Base-by-base conservation (phyloP, 768 basidiomycete species). In the Symmetrospora coprosmae region DNA sequence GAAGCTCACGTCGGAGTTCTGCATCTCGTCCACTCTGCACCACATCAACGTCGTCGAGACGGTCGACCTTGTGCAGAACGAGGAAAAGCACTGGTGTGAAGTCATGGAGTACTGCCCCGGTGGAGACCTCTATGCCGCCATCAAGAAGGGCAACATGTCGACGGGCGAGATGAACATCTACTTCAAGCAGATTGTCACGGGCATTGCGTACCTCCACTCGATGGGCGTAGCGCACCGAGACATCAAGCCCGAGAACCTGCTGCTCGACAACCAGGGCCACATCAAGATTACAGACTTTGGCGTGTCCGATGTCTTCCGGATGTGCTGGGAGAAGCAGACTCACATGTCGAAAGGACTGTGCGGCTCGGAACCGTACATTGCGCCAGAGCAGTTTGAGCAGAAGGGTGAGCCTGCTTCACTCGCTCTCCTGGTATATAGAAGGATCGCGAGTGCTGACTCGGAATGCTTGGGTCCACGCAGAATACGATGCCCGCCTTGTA, bases 271-370 rank as follows among this genome's bases (percentile, higher is more conserved):
- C 35, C 80, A 83, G 66, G 89, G 96, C 73, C 83, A 81, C 38
- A 77, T 96, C 72, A 96, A 96, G 89, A 94, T 97, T 66, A 91
- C 92, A 58, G 92, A 99, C 72, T 99, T 96, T 68, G 92, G 92
- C 52, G 94, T 92, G 8, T 94, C 89, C 41, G 96, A 94, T n/a
- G 92, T 99, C 50, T 99, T 96, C 73, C 81, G 92, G 62, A 81
- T 99, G 56, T 94, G 94, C 39, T 99, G 92, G 92, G 91, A 99
- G 75, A 77, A 84, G 52, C 94, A 90, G 39, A 84, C 96, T 48
- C 92, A 99, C 72, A 84, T 96, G 81, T 90, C 87, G 14, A 94
- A 90, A 27, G 92, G 92, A 3, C 79, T 99, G 30, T 99, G 92
- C 68, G 92, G 92, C 25, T 90, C 87, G 68, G 92, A 99, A 71